Base-by-base conservation (phyloP, 148 eudicot species). In the Rhododendron simsii region DNA sequence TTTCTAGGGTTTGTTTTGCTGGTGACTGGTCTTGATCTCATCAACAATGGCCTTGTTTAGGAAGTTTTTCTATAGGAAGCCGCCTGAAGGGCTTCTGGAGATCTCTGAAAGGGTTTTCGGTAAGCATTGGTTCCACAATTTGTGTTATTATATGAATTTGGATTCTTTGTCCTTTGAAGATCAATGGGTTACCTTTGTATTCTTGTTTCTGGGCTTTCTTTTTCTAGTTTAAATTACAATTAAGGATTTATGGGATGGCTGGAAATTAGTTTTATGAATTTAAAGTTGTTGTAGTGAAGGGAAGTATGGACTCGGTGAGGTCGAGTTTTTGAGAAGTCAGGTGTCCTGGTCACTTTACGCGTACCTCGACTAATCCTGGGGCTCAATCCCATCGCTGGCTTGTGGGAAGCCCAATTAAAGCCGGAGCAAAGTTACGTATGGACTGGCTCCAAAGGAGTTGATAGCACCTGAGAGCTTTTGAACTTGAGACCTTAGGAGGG, bases 61-160 rank as follows among this genome's bases (percentile, higher is more conserved):
- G 65, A 92, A 90, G 78, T 93, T 94, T 87, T 96, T 96, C 85
- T 94, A 92, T 21, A 85, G 93, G 88, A 96, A 96, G 88, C 98
- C 98, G 33, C 98, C 98, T 33, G 98, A 96, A 85, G 96, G 98
- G 82, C 91, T 96, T 87, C 88, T 96, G 23, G 98, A 96, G 93
- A 96, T 96, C 88, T 90, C 95, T 15, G 98, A 96, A 87, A 89
- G 98, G 90, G 98, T 96, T 83, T 96, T 92, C 84, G 98, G 98
- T 96, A 90, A 48, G 94, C 78, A 59, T 84, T 81, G 53, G 14
- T 10, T 50, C 53, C 53, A 50, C 12, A 50, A 50, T 50, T 50
- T 10, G 14, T 1, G 0, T 0, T 50, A 50, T 13, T 0, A 12
- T 50, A 16, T 28, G 45, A 39, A 7, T 6, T 79, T 83, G 33